Conservation (phyloP, 345 rosid genomes). For the Capsella bursapastoris region DNA sequence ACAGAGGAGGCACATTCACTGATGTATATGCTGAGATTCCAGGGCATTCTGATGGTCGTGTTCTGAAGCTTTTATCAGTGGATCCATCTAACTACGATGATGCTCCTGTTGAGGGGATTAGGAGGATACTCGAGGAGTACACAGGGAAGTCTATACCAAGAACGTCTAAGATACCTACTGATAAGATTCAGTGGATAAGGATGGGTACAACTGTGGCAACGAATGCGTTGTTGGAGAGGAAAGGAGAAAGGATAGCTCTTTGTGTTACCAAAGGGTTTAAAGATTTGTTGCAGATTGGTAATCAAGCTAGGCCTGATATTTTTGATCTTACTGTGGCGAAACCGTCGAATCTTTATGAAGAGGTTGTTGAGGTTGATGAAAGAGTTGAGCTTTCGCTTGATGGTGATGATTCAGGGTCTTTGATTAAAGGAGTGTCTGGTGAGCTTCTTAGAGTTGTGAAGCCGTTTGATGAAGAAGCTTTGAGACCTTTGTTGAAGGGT, state of each 20-base stretch:
- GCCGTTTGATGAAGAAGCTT: conserved; percentile 63
- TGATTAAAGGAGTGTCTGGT: conserved; percentile 79
- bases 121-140: conserved; percentile 86
- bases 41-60: conserved; percentile 68
- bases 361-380: conserved; percentile 88
- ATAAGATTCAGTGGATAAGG: conserved; percentile 94
- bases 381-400: conserved; percentile 74
- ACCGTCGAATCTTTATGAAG: conserved; percentile 87
- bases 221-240: conserved; percentile 93
- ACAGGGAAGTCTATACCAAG: conserved; percentile 70
- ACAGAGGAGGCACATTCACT: conserved; percentile 96
- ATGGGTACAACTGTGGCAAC: conserved; percentile 99
- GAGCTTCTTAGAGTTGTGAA: conserved; percentile 81
- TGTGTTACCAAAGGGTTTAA: conserved; percentile 87
- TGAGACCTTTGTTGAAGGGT: conserved; percentile 63
- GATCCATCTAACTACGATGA: conserved; percentile 95
- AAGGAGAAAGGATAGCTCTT: conserved; percentile 88
- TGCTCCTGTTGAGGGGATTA: conserved; percentile 95
- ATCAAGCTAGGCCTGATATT: conserved; percentile 89
- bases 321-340: conserved; percentile 83
- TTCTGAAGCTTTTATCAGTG: conserved; percentile 86
- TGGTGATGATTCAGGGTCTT: conserved; percentile 18
- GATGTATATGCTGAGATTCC: conserved; percentile 98
- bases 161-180: conserved; percentile 75
- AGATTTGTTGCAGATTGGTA: conserved; percentile 94